Evolutionary conservation across 2,329 filamentous ascomycete species (phyloP).

Genomic region (Xylariaceae sp.): DNA sequence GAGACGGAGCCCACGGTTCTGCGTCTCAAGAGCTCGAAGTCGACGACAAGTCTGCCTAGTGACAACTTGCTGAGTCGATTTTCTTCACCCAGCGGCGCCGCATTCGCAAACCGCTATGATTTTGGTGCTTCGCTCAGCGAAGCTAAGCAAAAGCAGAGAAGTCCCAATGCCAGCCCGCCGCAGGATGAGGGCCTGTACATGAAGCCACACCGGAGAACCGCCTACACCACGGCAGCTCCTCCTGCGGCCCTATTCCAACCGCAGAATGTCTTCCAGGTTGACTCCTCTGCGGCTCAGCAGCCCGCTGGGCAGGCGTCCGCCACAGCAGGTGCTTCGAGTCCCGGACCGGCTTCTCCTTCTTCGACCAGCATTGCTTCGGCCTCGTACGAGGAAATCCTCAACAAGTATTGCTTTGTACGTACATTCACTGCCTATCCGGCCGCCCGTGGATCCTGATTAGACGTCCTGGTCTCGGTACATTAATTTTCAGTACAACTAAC

Average conservation of each 20-base stretch:
- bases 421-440: constrained; percentile 34
- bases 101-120: constrained; percentile 91
- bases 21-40: constrained; percentile 65
- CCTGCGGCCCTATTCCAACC: constrained; percentile 15
- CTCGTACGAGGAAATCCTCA: constrained; percentile 93
- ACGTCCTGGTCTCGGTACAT: constrained; percentile 10
- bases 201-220: constrained; percentile 44
- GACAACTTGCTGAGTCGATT: constrained; percentile 53
- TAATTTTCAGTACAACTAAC: constrained; percentile 23
- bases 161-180: constrained; percentile 46
- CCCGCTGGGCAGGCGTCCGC: constrained; percentile 9
- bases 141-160: constrained; percentile 68
- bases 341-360: constrained; percentile 48
- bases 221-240: constrained; percentile 20
- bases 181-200: constrained; percentile 49
- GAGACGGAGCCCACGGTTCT: constrained; percentile 56
- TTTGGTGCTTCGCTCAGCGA: constrained; percentile 88
- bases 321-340: constrained; percentile 20
- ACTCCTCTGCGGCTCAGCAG: constrained; percentile 5
- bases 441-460: constrained; percentile 16
- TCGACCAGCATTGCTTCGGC: constrained; percentile 64
- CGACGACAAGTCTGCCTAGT: constrained; percentile 56
- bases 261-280: constrained; percentile 6
- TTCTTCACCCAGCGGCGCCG: constrained; percentile 57
- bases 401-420: constrained; percentile 99